phyloP scores from a whole-genome alignment of 805 yeast species.

The Spathaspora girioi region DNA sequence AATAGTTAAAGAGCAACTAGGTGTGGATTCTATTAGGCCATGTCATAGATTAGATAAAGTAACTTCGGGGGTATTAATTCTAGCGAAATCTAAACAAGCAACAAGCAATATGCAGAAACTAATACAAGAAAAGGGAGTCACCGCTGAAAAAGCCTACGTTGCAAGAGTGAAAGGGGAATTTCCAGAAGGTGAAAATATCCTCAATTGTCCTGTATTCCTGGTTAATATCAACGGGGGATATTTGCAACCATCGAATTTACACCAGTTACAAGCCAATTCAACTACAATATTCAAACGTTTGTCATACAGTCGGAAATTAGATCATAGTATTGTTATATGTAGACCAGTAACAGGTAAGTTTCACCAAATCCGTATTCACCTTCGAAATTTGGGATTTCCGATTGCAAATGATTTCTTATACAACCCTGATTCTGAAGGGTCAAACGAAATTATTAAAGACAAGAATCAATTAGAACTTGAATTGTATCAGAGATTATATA shows the following conservation, averaged over 20 bases:
- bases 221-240: conserved; percentile 32
- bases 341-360: conserved; percentile 51
- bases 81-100: conserved; percentile 34
- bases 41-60: conserved; percentile 49
- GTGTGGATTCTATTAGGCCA: conserved; percentile 31
- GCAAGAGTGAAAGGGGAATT: conserved; percentile 44
- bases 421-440: conserved; percentile 12
- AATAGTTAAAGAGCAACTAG: conserved; percentile 31
- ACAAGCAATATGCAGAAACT: conserved; percentile 28
- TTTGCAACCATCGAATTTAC: conserved; percentile 26
- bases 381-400: conserved; percentile 66
- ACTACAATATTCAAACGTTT: conserved; percentile 31
- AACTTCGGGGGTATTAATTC: conserved; percentile 48
- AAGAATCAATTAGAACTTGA: conserved; percentile 20
- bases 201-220: conserved; percentile 39
- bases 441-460: conserved; percentile 12
- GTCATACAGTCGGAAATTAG: conserved; percentile 18
- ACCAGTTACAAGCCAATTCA: conserved; percentile 24
- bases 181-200: conserved; percentile 22
- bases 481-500: conserved; percentile 18
- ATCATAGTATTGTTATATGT: conserved; percentile 46
- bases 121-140: conserved; percentile 24
- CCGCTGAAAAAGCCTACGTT: conserved; percentile 39
- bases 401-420: conserved; percentile 71
- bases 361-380: conserved; percentile 57